Base-by-base conservation (phyloP, 306 rosid species). In the Prunus mongolica region DNA sequence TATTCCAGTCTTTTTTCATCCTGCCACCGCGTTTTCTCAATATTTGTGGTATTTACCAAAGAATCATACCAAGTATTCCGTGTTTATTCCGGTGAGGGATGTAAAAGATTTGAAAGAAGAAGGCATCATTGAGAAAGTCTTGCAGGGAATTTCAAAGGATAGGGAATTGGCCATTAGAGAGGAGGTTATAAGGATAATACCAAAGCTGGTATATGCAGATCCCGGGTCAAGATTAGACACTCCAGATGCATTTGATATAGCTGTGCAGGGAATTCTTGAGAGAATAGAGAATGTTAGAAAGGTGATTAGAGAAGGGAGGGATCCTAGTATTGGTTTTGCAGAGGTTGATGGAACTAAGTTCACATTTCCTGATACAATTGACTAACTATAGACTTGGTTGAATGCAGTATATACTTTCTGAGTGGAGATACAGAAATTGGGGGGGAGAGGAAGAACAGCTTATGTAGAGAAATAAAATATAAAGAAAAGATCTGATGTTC, bases 1-100 rank as follows among this genome's bases (percentile, higher is more conserved):
- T 22, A 79, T 95, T 75, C 97, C 99, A 0, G 99, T 95, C 66
- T 95, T 95, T 79, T 95, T 95, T 52, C 87, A 92, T 76, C 99
- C 97, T 2, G 97, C 96, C 1, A 84, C 93, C 0, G 99, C 97
- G 52, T 95, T 90, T 83, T 81, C 96, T 0, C 99, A 92, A 72
- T 95, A 95, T 62, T 2, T 41, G 3, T 95, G 99, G 99, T 82
- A 83, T 83, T 79, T 92, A 2, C 99, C 97, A 0, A 61, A 66
- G 77, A 90, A 83, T 57, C 82, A 88, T 34, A 83, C 86, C 1
- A 70, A 66, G 45, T 95, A 92, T 58, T 92, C 97, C 11, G 93
- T 90, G 73, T 90, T 81, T 85, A 80, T 92, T 67, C 97, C 97
- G 0, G 97, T 87, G 82, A 89, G 71, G 78, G 85, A 92, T 72